Base-by-base conservation (phyloP, 2,329 filamentous ascomycete species). In the Aspergillus japonicus region DNA sequence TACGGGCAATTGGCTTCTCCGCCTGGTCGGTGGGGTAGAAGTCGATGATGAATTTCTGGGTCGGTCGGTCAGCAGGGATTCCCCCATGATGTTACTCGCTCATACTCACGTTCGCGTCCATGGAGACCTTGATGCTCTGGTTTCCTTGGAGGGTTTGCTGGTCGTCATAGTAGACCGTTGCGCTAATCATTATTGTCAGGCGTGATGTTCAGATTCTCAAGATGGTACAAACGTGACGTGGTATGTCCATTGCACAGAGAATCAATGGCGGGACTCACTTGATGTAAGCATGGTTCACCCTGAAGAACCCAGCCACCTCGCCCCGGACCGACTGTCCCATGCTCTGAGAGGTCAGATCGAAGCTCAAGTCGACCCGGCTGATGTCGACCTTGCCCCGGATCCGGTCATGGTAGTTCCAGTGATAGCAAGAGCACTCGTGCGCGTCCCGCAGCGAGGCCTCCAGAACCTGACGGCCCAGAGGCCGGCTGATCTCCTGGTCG, bases 351-450 rank as follows among this genome's bases (percentile, higher is more conserved):
- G n/a, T 48, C 42, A 55, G 29, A 26, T 55, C 53, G 19, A 55
- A 55, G 7, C 26, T 21, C 53, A 55, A 24, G 4, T 55, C 53
- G 31, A 55, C 53, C 10, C 53, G 53, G 21, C n/a, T 33, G 53
- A 55, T 55, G 24, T 19, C 23, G 53, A 55, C 53, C 16, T 47
- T 55, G 24, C 53, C 53, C 11, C 53, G 44, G 44, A 55, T 55
- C 5, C 42, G 16, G 44, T 55, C 53, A 5, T 55, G 53, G 53
- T 55, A 55, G 26, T 55, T 55, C 53, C 53, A 55, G 53, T 55
- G 53, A 29, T 48, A 48, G 53, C 53, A 55, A 4, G 53, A 55
- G 53, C 53, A 55, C 4, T 19, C 14, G 19, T 55, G 47, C 23
- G 42, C 42, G 10, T 55, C 42, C 42, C 12, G 11, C 53, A 55